Conservation (phyloP, 495 filamentous ascomycete genomes). For the Terfezia boudieri region DNA sequence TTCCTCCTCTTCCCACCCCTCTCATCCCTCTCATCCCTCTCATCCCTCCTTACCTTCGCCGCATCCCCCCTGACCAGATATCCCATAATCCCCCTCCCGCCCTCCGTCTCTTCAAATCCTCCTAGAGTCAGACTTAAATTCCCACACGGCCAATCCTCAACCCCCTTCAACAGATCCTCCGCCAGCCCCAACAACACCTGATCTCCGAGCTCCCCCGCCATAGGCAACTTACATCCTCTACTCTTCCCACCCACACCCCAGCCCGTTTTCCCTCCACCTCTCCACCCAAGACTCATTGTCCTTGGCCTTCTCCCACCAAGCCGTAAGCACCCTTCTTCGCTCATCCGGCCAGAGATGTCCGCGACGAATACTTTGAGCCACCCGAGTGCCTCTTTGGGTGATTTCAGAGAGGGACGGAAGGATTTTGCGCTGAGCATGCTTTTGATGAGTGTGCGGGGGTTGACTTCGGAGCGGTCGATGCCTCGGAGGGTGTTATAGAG, state of each 20-base stretch:
- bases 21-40: slow-evolving; percentile 13
- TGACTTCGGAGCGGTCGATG: slow-evolving; percentile 31
- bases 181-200: slow-evolving; percentile 52
- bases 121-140: slow-evolving; percentile 67
- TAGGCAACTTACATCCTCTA: slow-evolving; percentile 36
- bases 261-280: slow-evolving; percentile 27
- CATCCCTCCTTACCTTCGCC: slow-evolving; percentile 30
- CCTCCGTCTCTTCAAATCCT: slow-evolving; percentile 73
- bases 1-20: slow-evolving; percentile 26
- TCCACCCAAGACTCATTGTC: slow-evolving; percentile 62
- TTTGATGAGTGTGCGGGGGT: slow-evolving; percentile 62
- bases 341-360: slow-evolving; percentile 72
- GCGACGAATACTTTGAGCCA: slow-evolving; percentile 87
- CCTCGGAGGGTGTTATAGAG: slow-evolving; percentile 70
- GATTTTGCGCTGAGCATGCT: slow-evolving; percentile 97
- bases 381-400: slow-evolving; percentile 52
- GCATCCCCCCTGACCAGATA: slow-evolving; percentile 66
- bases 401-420: slow-evolving; percentile 66
- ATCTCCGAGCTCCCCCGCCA: slow-evolving; percentile 52
- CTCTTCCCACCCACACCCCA: slow-evolving; percentile 35
- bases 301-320: slow-evolving; percentile 58
- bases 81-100: slow-evolving; percentile 53
- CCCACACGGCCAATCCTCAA: slow-evolving; percentile 65
- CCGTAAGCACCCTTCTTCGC: slow-evolving; percentile 46
- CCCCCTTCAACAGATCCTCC: slow-evolving; percentile 50